Percentiles rank a stretch among this genome's conserved stretches.
These are phyloP conservation scores for Boletus reticulatus DNA, from an alignment of 768 basidiomycete genomes.

Conservation along the genomic window DNA sequence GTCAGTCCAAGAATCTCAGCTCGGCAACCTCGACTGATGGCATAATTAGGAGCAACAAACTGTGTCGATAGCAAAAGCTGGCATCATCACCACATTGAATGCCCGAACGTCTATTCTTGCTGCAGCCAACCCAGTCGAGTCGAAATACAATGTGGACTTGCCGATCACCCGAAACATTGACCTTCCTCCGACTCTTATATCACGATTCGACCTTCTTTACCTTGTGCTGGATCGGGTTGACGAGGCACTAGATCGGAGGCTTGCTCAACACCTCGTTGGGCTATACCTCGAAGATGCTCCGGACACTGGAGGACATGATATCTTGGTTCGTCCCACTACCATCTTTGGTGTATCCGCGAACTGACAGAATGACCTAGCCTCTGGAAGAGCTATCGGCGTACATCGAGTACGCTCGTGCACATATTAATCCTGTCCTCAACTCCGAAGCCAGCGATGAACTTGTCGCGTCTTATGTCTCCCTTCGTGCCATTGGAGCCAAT, in stretches of 20 bases:
- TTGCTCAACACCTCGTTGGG: conserved; percentile 91
- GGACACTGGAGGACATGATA: conserved; percentile 52
- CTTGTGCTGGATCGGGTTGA: conserved; percentile 95
- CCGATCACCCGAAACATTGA: conserved; percentile 97
- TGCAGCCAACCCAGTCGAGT: conserved; percentile 95
- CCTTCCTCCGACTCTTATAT: conserved; percentile 95
- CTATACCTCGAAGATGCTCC: conserved; percentile 93
- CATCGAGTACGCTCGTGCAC: conserved; percentile 87
- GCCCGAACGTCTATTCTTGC: conserved; percentile 98
- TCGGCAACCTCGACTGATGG: neutral
- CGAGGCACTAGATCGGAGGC: conserved; percentile 76
- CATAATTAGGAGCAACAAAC: conserved; percentile 94
- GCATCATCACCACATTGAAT: conserved; percentile 97
- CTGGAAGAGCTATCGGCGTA: conserved; percentile 90
- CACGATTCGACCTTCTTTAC: conserved; percentile 95
- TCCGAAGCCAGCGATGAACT: conserved; percentile 84
- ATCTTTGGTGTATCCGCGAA: neutral
- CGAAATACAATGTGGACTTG: conserved; percentile 88
- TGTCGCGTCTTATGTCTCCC: conserved; percentile 86
- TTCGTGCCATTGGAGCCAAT: conserved; percentile 83
- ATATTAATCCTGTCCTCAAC: conserved; percentile 82
- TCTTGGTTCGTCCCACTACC: conserved; percentile 56
- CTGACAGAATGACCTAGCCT: conserved; percentile 50
- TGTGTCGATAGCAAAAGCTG: conserved; percentile 97
- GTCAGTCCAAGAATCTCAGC: conserved; percentile 37